These are phyloP conservation scores for Monascus ruber DNA, from an alignment of 2,329 filamentous ascomycete species.

Conservation along the genomic window DNA sequence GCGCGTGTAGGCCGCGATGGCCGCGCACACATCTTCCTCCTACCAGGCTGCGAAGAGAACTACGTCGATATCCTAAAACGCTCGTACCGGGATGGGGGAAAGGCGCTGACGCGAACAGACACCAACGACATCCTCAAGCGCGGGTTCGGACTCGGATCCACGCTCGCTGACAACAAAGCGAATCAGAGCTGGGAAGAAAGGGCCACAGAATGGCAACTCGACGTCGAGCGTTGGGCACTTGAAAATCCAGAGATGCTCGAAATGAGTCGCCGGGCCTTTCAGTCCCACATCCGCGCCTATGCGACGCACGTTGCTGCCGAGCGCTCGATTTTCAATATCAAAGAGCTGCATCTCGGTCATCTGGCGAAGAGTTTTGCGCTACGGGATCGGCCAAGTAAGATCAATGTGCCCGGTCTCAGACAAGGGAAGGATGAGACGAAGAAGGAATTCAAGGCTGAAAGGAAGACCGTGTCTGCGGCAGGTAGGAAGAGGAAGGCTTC, in stretches of 20 bases:
- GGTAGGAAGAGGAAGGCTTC: conserved; percentile 26
- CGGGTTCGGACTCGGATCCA: conserved; percentile 43
- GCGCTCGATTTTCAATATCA: conserved; percentile 80
- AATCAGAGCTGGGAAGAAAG: conserved; percentile 46
- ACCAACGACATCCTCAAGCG: conserved; percentile 57
- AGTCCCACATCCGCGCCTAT: conserved; percentile 87
- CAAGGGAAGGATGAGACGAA: conserved; percentile 36
- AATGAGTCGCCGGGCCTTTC: conserved; percentile 72
- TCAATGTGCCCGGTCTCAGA: conserved; percentile 44
- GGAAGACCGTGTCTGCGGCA: conserved; percentile 16
- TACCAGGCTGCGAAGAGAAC: conserved; percentile 82
- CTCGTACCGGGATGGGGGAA: conserved; percentile 52
- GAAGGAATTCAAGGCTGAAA: conserved; percentile 36
- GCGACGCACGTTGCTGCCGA: conserved; percentile 85
- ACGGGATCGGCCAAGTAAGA: conserved; percentile 75
- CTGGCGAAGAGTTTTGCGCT: conserved; percentile 87
- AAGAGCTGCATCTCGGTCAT: conserved; percentile 81
- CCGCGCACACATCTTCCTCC: conserved; percentile 76
- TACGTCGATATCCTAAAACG: conserved; percentile 72
- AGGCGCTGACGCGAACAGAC: conserved; percentile 50
- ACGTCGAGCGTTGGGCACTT: conserved; percentile 54
- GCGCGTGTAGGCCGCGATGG: conserved; percentile 84
- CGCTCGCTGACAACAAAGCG: conserved; percentile 29
- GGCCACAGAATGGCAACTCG: conserved; percentile 57
- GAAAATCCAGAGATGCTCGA: conserved; percentile 60